Percentiles rank a stretch among this genome's conserved stretches.
phyloP scores from a whole-genome alignment of 371 early-diverging fungal genomes.

The Lichtheimia hyalospora region DNA sequence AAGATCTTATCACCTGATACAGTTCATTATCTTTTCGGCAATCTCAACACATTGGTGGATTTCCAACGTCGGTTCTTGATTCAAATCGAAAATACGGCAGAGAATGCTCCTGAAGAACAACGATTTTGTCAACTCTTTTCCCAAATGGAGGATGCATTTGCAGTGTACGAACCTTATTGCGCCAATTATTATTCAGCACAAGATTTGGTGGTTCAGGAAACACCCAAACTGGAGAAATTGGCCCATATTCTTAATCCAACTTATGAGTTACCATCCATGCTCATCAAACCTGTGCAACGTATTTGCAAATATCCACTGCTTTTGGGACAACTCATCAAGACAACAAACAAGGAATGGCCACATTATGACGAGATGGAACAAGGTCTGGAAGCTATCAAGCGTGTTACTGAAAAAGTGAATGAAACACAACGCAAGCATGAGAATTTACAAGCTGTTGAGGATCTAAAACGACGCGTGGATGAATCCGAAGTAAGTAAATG shows the following conservation, averaged over 20 bases:
- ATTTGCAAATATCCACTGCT: constrained; percentile 96
- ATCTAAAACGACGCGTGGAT: constrained; percentile 72
- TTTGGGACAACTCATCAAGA: constrained; percentile 82
- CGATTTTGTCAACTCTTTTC: constrained; percentile 84
- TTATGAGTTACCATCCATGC: constrained; percentile 83
- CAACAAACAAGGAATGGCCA: constrained; percentile 68
- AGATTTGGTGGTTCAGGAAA: constrained; percentile 50
- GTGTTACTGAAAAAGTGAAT: constrained; percentile 89
- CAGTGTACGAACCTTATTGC: constrained; percentile 93
- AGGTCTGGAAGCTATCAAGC: constrained; percentile 80
- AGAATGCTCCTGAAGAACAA: constrained; percentile 76
- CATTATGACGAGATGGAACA: constrained; percentile 72
- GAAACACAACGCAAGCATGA: constrained; percentile 89
- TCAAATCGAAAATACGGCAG: constrained; percentile 82
- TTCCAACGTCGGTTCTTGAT: constrained; percentile 96
- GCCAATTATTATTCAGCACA: constrained; percentile 86
- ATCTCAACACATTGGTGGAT: constrained; percentile 89
- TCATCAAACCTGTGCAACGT: constrained; percentile 97
- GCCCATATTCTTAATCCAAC: constrained; percentile 78
- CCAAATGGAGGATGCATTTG: constrained; percentile 80
- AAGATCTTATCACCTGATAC: constrained; percentile 73
- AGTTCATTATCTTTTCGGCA: constrained; percentile 83
- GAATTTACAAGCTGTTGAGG: constrained; percentile 73
- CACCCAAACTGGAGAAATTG: constrained; percentile 52
- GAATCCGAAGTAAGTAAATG: constrained; percentile 32